phyloP scores from a whole-genome alignment of 2,329 filamentous ascomycete species.

The Elsinoe arachidis region DNA sequence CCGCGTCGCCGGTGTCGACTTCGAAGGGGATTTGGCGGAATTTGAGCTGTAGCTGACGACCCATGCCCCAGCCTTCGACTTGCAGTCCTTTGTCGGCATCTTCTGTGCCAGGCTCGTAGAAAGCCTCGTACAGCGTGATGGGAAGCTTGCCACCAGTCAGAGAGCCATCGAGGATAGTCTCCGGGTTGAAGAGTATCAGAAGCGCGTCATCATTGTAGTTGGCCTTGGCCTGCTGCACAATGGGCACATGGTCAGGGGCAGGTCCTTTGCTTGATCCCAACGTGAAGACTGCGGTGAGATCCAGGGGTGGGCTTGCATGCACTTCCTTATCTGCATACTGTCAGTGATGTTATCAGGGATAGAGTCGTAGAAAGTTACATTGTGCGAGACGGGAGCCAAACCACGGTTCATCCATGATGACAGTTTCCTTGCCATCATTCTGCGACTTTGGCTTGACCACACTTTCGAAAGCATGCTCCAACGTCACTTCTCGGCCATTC shows the following conservation, averaged over 20 bases:
- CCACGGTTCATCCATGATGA: slow-evolving; percentile 59
- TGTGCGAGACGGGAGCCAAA: slow-evolving; percentile 74
- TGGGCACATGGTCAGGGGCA: slow-evolving; percentile 53
- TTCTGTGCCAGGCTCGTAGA: slow-evolving; percentile 61
- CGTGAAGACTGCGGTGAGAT: slow-evolving; percentile 48
- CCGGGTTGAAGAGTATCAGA: slow-evolving; percentile 77
- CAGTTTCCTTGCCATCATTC: slow-evolving; percentile 35
- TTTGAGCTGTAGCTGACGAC: slow-evolving; percentile 49
- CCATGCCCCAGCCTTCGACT: slow-evolving; percentile 55
- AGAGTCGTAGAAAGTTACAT: slow-evolving; percentile 49
- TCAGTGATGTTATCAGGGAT: background rate
- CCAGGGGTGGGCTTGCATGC: slow-evolving; percentile 3
- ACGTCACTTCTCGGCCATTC: slow-evolving; percentile 78
- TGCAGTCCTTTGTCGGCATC: slow-evolving; percentile 57
- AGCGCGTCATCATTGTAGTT: slow-evolving; percentile 77
- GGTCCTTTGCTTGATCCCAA: slow-evolving; percentile 67
- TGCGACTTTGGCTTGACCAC: slow-evolving; percentile 39
- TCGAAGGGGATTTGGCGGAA: slow-evolving; percentile 80
- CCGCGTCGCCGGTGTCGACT: slow-evolving; percentile 87
- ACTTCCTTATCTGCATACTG: slow-evolving; percentile 13
- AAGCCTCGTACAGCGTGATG: slow-evolving; percentile 77
- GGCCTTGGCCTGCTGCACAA: slow-evolving; percentile 69
- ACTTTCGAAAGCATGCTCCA: slow-evolving; percentile 89
- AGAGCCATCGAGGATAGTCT: slow-evolving; percentile 41
- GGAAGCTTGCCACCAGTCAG: slow-evolving; percentile 72